Evolutionary conservation across 108 stramenopile species (phyloP).

Genomic region (Nitzschia putrida): DNA sequence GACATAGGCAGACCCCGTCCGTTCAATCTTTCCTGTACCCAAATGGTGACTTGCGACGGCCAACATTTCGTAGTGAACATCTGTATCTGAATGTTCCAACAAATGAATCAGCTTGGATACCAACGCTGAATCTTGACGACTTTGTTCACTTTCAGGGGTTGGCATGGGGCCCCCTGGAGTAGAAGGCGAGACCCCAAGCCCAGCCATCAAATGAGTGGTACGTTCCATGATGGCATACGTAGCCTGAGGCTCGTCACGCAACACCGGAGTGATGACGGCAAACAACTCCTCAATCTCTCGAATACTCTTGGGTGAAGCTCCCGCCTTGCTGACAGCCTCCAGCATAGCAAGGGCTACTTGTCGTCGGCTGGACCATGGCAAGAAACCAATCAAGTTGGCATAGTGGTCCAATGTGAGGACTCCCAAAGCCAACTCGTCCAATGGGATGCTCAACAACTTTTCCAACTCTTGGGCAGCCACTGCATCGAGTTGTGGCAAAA

Average conservation of each 20-base stretch:
- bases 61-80: slow-evolving; percentile 82
- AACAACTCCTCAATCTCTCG: slow-evolving; percentile 84
- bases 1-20: slow-evolving; percentile 48
- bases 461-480: slow-evolving; percentile 86
- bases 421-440: slow-evolving; percentile 73
- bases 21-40: slow-evolving; percentile 55
- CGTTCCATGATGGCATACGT: slow-evolving; percentile 38
- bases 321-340: slow-evolving; percentile 55
- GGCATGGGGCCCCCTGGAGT: slow-evolving; percentile 10
- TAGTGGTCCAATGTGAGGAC: slow-evolving; percentile 87
- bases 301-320: slow-evolving; percentile 48
- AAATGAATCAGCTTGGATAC: slow-evolving; percentile 92
- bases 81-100: slow-evolving; percentile 82
- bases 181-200: slow-evolving; percentile 51
- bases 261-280: slow-evolving; percentile 85
- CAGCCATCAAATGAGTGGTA: slow-evolving; percentile 73
- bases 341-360: slow-evolving; percentile 79
- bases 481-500: slow-evolving; percentile 51
- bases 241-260: slow-evolving; percentile 61
- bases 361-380: slow-evolving; percentile 90
- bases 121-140: slow-evolving; percentile 65
- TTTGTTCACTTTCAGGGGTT: slow-evolving; percentile 22
- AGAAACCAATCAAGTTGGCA: slow-evolving; percentile 75
- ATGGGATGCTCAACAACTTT: slow-evolving; percentile 84
- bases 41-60: slow-evolving; percentile 69